phyloP scores from a whole-genome alignment of 1,139 yeast genomes.

The Hyphopichia buzzinii region DNA sequence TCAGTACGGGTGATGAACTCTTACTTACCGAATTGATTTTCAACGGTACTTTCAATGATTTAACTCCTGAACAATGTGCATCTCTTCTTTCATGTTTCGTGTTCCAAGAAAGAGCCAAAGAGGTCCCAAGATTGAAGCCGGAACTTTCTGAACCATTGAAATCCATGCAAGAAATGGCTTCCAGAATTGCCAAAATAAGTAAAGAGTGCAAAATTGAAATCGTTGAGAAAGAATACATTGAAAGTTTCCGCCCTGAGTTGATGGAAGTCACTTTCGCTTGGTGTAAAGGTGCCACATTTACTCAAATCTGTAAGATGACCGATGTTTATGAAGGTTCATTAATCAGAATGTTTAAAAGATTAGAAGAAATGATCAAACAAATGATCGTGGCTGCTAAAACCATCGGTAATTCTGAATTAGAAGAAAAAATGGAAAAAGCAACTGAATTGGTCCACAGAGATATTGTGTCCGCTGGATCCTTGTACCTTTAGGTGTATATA shows the following conservation, averaged over 20 bases:
- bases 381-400: constrained; percentile 88
- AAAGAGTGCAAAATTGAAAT: constrained; percentile 87
- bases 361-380: constrained; percentile 91
- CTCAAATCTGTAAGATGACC: constrained; percentile 97
- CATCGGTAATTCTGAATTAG: constrained; percentile 83
- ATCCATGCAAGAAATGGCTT: constrained; percentile 85
- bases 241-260: constrained; percentile 83
- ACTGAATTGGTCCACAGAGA: constrained; percentile 88
- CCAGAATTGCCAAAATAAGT: constrained; percentile 81
- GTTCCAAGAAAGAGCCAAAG: constrained; percentile 93
- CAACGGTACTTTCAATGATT: constrained; percentile 89
- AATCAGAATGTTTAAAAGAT: constrained; percentile 88
- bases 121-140: constrained; percentile 78
- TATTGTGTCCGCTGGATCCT: constrained; percentile 92
- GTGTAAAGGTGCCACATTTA: constrained; percentile 95
- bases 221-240: constrained; percentile 88
- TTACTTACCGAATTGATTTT: constrained; percentile 86
- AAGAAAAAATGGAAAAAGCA: constrained; percentile 85
- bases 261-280: constrained; percentile 97
- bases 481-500: constrained; percentile 52
- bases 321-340: constrained; percentile 97
- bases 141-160: constrained; percentile 89
- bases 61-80: constrained; percentile 87
- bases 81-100: constrained; percentile 92
- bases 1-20: constrained; percentile 91